phyloP scores from a whole-genome alignment of 305 asterid species.

The Euphrasia arctica region DNA sequence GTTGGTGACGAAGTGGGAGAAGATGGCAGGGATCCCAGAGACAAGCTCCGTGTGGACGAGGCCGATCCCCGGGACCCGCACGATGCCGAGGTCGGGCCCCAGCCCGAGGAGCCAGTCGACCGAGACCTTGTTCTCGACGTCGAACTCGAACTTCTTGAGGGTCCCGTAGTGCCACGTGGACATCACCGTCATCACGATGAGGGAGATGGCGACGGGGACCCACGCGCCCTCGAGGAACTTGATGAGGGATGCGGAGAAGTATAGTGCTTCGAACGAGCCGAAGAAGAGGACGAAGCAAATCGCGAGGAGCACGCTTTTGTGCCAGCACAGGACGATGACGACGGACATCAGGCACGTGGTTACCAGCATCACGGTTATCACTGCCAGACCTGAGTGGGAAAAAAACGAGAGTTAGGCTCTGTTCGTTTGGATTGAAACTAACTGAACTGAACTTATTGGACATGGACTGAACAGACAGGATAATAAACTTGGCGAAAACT shows the following conservation, averaged over 20 bases:
- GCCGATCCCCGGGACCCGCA: slow-evolving; percentile 4
- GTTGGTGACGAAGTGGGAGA: background rate
- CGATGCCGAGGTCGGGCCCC: background rate
- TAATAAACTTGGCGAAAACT: too few relatives aligned
- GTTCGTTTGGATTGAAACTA: too few relatives aligned
- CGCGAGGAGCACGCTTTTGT: background rate
- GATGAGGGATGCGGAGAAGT: slow-evolving; percentile 5
- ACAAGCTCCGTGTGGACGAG: background rate
- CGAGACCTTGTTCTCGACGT: background rate
- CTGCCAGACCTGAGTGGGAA: background rate
- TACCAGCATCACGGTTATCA: background rate
- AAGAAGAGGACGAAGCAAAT: background rate
- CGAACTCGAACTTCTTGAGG: background rate
- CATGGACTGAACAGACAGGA: too few relatives aligned
- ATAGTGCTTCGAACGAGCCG: background rate
- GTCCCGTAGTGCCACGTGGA: background rate
- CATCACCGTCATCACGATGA: background rate
- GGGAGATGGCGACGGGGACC: background rate
- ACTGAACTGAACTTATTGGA: too few relatives aligned
- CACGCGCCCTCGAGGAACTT: slow-evolving; percentile 3
- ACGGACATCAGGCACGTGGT: slow-evolving; percentile 1
- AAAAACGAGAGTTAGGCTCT: too few relatives aligned
- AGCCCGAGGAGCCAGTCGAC: background rate
- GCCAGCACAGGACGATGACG: background rate
- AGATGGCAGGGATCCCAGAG: background rate